Conservation (phyloP, 257 asterid species). For the Perilla frutescens region DNA sequence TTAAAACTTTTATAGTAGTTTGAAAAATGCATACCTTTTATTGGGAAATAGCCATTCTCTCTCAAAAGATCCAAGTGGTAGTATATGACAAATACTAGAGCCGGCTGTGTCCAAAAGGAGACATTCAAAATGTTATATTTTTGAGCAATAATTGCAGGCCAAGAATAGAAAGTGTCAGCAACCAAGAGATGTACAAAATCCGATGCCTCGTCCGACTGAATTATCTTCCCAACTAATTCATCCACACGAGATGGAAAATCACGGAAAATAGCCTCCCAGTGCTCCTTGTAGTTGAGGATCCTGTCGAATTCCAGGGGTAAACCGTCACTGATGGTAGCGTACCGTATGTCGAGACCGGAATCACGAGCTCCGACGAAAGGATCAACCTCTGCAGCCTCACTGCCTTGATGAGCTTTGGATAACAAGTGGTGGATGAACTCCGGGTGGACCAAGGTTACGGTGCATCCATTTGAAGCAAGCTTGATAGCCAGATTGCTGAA, state of each 20-base stretch:
- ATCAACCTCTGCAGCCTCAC: not conserved
- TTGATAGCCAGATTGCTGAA: conserved; percentile 49
- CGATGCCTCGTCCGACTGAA: not conserved
- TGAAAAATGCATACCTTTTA: not conserved
- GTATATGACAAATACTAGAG: not conserved
- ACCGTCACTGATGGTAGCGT: conserved; percentile 53
- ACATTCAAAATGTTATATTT: conserved; percentile 27
- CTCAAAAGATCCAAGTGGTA: conserved; percentile 32
- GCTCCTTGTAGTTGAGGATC: conserved; percentile 18
- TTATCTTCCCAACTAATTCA: conserved; percentile 37
- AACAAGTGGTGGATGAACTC: conserved; percentile 24
- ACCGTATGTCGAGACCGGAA: conserved; percentile 59
- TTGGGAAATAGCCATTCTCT: conserved; percentile 29
- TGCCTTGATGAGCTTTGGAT: conserved; percentile 2
- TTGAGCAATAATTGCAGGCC: conserved; percentile 20
- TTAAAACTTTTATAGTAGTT: too few species aligned
- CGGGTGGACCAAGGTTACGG: conserved; percentile 26
- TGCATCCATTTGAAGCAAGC: conserved; percentile 47
- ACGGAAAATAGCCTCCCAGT: conserved; percentile 34
- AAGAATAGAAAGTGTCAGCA: conserved; percentile 23
- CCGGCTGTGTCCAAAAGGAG: conserved; percentile 32
- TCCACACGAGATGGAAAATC: conserved; percentile 50
- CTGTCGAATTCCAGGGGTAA: conserved; percentile 48
- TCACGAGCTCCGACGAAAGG: conserved; percentile 40
- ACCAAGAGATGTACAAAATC: conserved; percentile 12